Percentiles rank a stretch among this genome's conserved stretches.
phyloP scores from a whole-genome alignment of 192 early-diverging fungal genomes.

The Podochytrium sp. region DNA sequence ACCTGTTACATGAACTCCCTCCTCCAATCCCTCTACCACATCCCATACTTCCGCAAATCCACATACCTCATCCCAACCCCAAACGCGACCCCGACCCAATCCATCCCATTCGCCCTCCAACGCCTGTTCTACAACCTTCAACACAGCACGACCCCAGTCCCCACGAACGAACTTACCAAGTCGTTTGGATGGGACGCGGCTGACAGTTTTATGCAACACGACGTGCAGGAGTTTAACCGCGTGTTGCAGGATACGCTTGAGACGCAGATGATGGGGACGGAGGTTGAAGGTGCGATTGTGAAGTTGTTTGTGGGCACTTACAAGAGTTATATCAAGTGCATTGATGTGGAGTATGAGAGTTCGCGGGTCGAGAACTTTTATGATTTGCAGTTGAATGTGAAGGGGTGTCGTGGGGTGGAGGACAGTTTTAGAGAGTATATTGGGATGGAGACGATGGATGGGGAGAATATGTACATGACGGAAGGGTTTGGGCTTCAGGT shows the following conservation, averaged over 20 bases:
- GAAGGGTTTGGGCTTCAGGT: constrained; percentile 76
- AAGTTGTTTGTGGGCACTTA: constrained; percentile 95
- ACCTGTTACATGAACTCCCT: constrained; percentile 99
- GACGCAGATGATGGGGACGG: constrained; percentile 94
- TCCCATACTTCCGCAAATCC: constrained; percentile 86
- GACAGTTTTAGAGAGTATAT: constrained; percentile 94
- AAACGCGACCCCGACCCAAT: constrained; percentile 81
- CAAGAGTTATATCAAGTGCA: constrained; percentile 96
- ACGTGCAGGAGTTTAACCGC: constrained; percentile 98
- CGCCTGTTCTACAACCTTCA: constrained; percentile 94
- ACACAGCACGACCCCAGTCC: constrained; percentile 66
- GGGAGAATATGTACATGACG: constrained; percentile 95
- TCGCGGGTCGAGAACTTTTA: constrained; percentile 94
- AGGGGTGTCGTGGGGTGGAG: constrained; percentile 82
- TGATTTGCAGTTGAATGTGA: constrained; percentile 96
- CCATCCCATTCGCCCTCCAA: constrained; percentile 88
- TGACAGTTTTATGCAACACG: constrained; percentile 97
- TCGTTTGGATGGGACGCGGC: constrained; percentile 98
- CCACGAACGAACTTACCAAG: constrained; percentile 92
- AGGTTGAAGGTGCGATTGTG: constrained; percentile 88
- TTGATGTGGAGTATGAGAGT: constrained; percentile 93
- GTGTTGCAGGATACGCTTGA: constrained; percentile 97
- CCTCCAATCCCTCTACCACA: constrained; percentile 93
- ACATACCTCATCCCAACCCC: constrained; percentile 92
- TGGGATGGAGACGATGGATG: constrained; percentile 89